Conservation (phyloP, 192 early-diverging fungal genomes). For the Cetraspora pellucida region DNA sequence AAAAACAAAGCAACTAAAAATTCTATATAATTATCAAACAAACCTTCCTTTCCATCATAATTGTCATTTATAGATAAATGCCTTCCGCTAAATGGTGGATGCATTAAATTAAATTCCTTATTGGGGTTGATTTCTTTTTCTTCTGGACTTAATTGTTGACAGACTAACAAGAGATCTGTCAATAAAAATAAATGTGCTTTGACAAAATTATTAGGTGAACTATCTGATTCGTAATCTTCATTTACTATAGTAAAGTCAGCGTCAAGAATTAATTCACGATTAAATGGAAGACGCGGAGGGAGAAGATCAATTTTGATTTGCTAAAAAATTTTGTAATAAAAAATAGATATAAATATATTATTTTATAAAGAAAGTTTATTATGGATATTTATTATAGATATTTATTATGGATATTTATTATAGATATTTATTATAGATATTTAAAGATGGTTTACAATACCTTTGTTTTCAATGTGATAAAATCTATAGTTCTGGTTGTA, state of each 20-base stretch:
- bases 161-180: constrained; percentile 50
- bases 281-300: constrained; percentile 26
- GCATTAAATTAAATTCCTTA: background rate
- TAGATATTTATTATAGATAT: too few relatives aligned
- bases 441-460: too few relatives aligned
- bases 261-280: constrained; percentile 41
- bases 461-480: too few relatives aligned
- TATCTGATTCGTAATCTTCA: constrained; percentile 34
- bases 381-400: too few relatives aligned
- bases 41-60: background rate
- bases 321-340: background rate
- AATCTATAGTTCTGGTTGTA: too few relatives aligned
- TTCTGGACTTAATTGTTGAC: constrained; percentile 20
- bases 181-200: constrained; percentile 49
- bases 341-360: too few relatives aligned
- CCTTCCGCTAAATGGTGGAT: background rate
- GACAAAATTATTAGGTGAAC: constrained; percentile 34
- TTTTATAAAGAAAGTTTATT: too few relatives aligned
- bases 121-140: background rate
- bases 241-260: constrained; percentile 38
- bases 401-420: too few relatives aligned
- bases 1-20: background rate
- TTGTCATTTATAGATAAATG: background rate
- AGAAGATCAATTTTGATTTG: constrained; percentile 8
- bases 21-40: background rate